phyloP scores from a whole-genome alignment of 192 early-diverging fungal species.

The Coemansia sp. region DNA sequence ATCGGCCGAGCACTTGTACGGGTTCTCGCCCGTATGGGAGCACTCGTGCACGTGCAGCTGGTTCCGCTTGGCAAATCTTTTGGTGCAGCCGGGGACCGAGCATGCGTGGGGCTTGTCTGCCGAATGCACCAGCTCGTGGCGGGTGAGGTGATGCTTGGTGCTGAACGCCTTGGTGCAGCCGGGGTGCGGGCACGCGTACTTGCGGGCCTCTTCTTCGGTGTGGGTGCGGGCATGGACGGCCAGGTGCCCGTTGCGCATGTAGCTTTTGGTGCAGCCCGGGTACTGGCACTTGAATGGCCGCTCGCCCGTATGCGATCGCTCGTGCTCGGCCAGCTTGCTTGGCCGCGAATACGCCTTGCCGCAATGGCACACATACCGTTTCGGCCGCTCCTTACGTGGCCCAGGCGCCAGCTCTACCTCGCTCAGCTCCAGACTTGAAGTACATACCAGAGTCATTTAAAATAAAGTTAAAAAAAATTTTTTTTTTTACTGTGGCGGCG shows the following conservation, averaged over 20 bases:
- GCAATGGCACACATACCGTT: constrained; percentile 18
- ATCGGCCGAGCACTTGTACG: constrained; percentile 32
- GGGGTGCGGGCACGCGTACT: constrained; percentile 22
- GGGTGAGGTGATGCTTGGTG: constrained; percentile 53
- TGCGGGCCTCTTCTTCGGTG: constrained; percentile 1
- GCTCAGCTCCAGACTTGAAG: no score
- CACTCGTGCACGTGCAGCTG: constrained; percentile 48
- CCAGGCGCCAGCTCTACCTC: no score
- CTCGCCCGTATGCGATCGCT: constrained; percentile 71
- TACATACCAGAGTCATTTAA: no score
- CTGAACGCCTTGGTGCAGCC: constrained; percentile 40
- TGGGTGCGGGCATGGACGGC: constrained; percentile 28
- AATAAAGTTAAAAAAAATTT: not conserved
- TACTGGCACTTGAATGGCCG: constrained; percentile 69
- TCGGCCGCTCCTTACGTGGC: not conserved
- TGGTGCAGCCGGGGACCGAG: constrained; percentile 20
- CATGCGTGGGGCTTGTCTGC: constrained; percentile 36
- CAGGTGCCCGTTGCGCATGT: constrained; percentile 54
- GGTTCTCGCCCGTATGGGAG: constrained; percentile 38
- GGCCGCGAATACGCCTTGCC: constrained; percentile 25
- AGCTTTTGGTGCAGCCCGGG: constrained; percentile 70
- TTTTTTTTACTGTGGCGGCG: not conserved
- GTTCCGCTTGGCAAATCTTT: constrained; percentile 47
- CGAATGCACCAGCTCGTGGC: constrained; percentile 49
- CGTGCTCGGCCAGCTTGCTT: constrained; percentile 55